These are phyloP conservation scores for Blastomyces emzantsi DNA, from an alignment of 2,329 filamentous ascomycete species.

Conservation along the genomic window DNA sequence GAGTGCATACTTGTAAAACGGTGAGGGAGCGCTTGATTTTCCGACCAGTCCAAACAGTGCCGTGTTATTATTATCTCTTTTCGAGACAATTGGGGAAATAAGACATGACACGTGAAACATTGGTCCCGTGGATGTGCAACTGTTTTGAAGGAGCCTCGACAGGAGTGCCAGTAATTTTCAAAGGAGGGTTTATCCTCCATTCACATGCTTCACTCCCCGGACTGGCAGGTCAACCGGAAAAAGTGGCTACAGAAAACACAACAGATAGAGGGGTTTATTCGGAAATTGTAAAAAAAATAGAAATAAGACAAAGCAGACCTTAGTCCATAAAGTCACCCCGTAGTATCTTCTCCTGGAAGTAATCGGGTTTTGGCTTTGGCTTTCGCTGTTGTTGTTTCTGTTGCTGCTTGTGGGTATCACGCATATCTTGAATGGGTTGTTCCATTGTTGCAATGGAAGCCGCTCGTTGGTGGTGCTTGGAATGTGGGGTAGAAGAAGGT, in stretches of 20 bases:
- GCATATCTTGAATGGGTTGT: slow-evolving; percentile 33
- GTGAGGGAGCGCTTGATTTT: neutral
- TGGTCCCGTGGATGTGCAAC: neutral
- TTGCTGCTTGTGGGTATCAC: slow-evolving; percentile 10
- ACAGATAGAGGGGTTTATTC: neutral
- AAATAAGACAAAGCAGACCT: slow-evolving; percentile 9
- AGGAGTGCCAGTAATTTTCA: neutral
- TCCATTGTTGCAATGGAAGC: slow-evolving; percentile 47
- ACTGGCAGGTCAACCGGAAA: neutral
- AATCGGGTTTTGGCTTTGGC: slow-evolving; percentile 67
- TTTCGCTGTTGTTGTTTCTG: slow-evolving; percentile 32
- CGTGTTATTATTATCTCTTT: neutral
- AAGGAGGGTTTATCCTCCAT: neutral
- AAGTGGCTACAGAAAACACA: neutral
- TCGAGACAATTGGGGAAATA: neutral
- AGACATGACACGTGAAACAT: neutral
- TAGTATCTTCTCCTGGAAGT: slow-evolving; percentile 92
- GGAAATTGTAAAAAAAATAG: neutral
- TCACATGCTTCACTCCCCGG: neutral
- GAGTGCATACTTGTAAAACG: neutral
- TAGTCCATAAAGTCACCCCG: slow-evolving; percentile 98
- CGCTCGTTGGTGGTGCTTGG: slow-evolving; percentile 31
- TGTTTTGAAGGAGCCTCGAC: neutral
- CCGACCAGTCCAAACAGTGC: neutral
- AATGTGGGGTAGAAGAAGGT: slow-evolving; percentile 37